Base-by-base conservation (phyloP, 2,329 filamentous ascomycete genomes). In the Pseudocercospora macadamiae region DNA sequence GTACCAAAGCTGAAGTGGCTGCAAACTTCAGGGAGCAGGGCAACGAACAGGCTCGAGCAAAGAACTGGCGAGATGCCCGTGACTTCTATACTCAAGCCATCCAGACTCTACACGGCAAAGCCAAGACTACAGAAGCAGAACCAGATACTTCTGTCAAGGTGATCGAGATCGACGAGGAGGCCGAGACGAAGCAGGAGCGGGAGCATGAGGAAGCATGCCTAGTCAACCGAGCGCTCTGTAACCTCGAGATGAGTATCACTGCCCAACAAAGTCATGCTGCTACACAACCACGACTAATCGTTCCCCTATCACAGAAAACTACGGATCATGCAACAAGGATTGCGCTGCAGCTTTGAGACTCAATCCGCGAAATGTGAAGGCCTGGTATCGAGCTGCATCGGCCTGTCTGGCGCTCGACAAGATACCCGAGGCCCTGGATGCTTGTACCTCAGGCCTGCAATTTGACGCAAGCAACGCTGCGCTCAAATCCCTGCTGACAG, bases 71-170 rank as follows among this genome's bases (percentile, higher is more conserved):
- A 23, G 92, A 97, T 74, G 95, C 93, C 3, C 88, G 89, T 71
- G 92, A 96, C 74, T 97, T 93, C 74, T 99, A 99, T 74, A 85
- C 83, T 26, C 95, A 96, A 77, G 93, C 88, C n/a, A 82, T 97
- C 53, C 79, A 85, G 9, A 84, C 96, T 5, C 76, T 97, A 21
- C 63, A 56, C 28, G 63, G 64, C 9, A 54, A 56, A 16, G 44
- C 63, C 19, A 60, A 64, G 36, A 63, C 63, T 12, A 57, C 51
- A 3, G 58, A 63, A 10, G 63, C 62, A 52, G 49, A 26, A 18
- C 51, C 37, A 19, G 56, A 59, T 49, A 19, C 51, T 21, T 19
- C 39, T 2, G 49, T 60, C 34, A 62, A 60, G 47, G 80, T 84
- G 21, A 72, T 78, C 51, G 79, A 82, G 39, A 75, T 83, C 66